phyloP scores from a whole-genome alignment of 2,329 filamentous ascomycete genomes.

The Aspergillus puulaauensis region DNA sequence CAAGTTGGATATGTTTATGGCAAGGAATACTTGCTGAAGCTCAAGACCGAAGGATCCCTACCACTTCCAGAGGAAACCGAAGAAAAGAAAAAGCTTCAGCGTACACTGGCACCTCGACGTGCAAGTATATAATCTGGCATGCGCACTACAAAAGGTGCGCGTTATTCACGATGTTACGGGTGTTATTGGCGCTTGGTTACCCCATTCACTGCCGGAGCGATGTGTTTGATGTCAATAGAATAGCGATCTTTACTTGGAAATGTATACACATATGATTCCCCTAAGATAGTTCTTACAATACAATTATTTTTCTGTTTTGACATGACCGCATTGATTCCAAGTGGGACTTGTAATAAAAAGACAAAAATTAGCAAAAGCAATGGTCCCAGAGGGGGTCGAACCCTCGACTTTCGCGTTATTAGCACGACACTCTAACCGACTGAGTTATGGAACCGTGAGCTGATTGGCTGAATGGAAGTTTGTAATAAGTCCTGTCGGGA shows the following conservation, averaged over 20 bases:
- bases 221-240: neutral
- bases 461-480: neutral
- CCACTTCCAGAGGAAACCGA: slow-evolving; percentile 70
- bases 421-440: slow-evolving; percentile 10
- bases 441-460: slow-evolving; percentile 6
- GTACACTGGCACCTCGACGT: slow-evolving; percentile 76
- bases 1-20: slow-evolving; percentile 84
- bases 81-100: slow-evolving; percentile 71
- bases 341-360: neutral
- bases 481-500: no score
- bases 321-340: neutral
- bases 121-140: slow-evolving; percentile 61
- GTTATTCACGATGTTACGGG: neutral
- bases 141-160: neutral
- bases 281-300: neutral
- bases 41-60: slow-evolving; percentile 77
- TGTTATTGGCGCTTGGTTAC: neutral
- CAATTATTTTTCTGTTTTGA: neutral
- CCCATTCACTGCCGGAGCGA: neutral
- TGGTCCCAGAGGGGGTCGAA: slow-evolving; percentile 6
- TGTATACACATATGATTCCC: neutral
- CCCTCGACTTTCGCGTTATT: slow-evolving; percentile 12
- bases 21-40: slow-evolving; percentile 71
- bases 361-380: neutral
- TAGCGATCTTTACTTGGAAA: neutral